Evolutionary conservation across 2,329 filamentous ascomycete species (phyloP).

Genomic region (Chalaropsis ovoidea): DNA sequence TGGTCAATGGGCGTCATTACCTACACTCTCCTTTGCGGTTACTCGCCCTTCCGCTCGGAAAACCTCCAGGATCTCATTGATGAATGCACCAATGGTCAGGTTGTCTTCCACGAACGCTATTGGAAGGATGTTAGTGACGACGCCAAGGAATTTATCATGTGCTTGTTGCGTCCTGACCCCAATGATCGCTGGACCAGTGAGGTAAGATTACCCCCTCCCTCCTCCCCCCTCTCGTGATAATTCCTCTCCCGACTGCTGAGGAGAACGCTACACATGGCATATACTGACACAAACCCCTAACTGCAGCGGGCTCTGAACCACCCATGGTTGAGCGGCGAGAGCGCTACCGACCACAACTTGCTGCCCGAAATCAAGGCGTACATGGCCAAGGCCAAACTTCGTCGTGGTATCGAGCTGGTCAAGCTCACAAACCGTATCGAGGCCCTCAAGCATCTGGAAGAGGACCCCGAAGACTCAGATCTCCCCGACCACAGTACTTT

Average conservation of each 20-base stretch:
- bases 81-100: slow-evolving; percentile 72
- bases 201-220: slow-evolving; percentile 37
- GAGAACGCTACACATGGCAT: slow-evolving; percentile 7
- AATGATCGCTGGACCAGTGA: slow-evolving; percentile 66
- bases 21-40: slow-evolving; percentile 94
- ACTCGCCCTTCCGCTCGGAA: slow-evolving; percentile 95
- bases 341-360: slow-evolving; percentile 85
- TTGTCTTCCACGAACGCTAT: slow-evolving; percentile 95
- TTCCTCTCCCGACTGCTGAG: not conserved
- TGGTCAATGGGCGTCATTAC: slow-evolving; percentile 99
- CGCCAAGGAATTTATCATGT: slow-evolving; percentile 86
- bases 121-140: slow-evolving; percentile 96
- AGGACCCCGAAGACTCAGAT: slow-evolving; percentile 65
- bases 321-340: slow-evolving; percentile 82
- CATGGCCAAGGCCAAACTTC: slow-evolving; percentile 81
- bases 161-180: slow-evolving; percentile 68
- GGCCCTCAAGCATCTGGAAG: slow-evolving; percentile 83
- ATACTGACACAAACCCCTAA: not conserved
- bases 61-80: slow-evolving; percentile 87
- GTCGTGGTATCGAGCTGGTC: slow-evolving; percentile 88
- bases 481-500: slow-evolving; percentile 50
- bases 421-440: slow-evolving; percentile 95
- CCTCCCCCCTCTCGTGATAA: not conserved
- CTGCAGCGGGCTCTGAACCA: slow-evolving; percentile 64
- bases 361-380: slow-evolving; percentile 91